phyloP scores from a whole-genome alignment of 306 rosid genomes.

The Quercus wislizeni region DNA sequence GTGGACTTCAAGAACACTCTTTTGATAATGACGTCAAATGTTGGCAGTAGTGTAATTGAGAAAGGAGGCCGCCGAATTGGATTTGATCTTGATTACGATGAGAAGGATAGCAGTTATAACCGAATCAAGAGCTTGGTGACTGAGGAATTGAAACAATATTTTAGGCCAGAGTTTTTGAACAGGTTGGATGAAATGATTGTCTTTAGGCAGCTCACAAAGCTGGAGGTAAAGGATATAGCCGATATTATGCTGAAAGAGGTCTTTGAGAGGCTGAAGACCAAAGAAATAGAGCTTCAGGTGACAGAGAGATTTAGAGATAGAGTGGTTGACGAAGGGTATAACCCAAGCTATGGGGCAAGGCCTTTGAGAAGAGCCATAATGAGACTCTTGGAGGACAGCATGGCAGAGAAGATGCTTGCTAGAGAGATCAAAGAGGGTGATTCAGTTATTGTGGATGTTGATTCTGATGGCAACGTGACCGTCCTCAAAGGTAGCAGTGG shows the following conservation, averaged over 20 bases:
- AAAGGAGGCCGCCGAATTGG: constrained; percentile 90
- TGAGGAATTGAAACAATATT: constrained; percentile 88
- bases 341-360: constrained; percentile 98
- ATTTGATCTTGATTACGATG: constrained; percentile 85
- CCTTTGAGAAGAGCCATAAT: constrained; percentile 94
- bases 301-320: constrained; percentile 89
- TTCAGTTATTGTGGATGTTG: constrained; percentile 87
- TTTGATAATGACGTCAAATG: constrained; percentile 92
- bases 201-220: constrained; percentile 88
- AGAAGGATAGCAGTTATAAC: constrained; percentile 88
- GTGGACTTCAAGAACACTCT: constrained; percentile 97
- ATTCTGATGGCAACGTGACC: constrained; percentile 85
- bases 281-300: constrained; percentile 86
- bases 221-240: constrained; percentile 92
- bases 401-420: constrained; percentile 99
- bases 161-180: constrained; percentile 88
- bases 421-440: constrained; percentile 94
- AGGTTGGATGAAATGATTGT: constrained; percentile 96
- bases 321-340: constrained; percentile 91
- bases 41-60: constrained; percentile 96
- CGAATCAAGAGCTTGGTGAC: constrained; percentile 93
- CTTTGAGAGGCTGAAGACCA: constrained; percentile 70
- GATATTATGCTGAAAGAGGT: constrained; percentile 96
- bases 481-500: constrained; percentile 84
- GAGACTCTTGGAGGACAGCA: constrained; percentile 96